A percentile compares a stretch with the other conserved stretches of the same genome.
Conservation (phyloP, 306 rosid species). For the Pyrus communis region DNA sequence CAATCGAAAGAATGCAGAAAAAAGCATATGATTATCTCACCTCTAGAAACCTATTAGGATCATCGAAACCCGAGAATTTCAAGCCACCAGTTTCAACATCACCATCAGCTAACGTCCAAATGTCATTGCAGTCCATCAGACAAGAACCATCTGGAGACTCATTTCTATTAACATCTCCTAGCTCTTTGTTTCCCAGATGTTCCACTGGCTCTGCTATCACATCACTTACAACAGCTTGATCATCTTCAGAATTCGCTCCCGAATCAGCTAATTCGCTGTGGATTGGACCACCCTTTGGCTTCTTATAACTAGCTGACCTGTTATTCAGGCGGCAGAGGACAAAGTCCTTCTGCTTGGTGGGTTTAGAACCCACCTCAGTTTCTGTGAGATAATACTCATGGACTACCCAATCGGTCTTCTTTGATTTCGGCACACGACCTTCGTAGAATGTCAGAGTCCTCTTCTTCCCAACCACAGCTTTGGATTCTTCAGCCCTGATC, state of each 20-base stretch:
- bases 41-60: not conserved
- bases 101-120: not conserved
- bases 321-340: constrained; percentile 32
- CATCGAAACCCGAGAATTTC: not conserved
- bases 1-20: not conserved
- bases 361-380: not conserved
- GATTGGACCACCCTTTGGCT: not conserved
- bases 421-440: constrained; percentile 22
- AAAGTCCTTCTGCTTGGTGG: constrained; percentile 15
- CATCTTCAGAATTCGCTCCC: constrained; percentile 9
- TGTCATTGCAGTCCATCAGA: not conserved
- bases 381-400: constrained; percentile 50
- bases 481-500: constrained; percentile 19
- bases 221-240: not conserved
- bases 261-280: not conserved
- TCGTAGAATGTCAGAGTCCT: constrained; percentile 48
- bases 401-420: constrained; percentile 46
- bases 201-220: constrained; percentile 2
- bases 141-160: not conserved
- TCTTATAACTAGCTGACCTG: not conserved
- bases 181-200: not conserved
- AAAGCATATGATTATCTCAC: not conserved
- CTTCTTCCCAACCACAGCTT: constrained; percentile 43
- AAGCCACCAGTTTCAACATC: not conserved
- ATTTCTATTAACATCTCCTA: not conserved